A percentile compares a stretch with the other conserved stretches of the same genome.
These are phyloP conservation scores for Quillaja saponaria DNA, from an alignment of 306 rosid genomes.

Conservation along the genomic window DNA sequence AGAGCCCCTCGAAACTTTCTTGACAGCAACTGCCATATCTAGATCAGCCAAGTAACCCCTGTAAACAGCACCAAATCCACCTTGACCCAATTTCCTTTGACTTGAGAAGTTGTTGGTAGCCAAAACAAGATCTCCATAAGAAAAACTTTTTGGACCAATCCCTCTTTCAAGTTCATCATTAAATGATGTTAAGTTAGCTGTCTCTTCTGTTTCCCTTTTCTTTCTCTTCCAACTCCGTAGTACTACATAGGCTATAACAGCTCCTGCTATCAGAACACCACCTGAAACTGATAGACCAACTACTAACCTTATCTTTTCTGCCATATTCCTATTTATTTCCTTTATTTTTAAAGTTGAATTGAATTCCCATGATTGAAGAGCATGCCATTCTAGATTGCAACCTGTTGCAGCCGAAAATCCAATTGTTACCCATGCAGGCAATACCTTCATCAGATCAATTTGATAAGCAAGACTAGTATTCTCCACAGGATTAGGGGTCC, in stretches of 20 bases:
- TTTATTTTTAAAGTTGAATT: slow-evolving; percentile 31
- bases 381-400: fast-evolving
- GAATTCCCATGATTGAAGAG: slow-evolving; percentile 47
- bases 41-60: slow-evolving; percentile 39
- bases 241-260: slow-evolving; percentile 9
- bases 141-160: slow-evolving; percentile 48
- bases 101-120: slow-evolving; percentile 44
- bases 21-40: slow-evolving; percentile 38
- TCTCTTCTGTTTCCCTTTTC: not conserved
- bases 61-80: slow-evolving; percentile 57
- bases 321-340: not conserved
- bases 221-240: slow-evolving; percentile 10
- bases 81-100: slow-evolving; percentile 48
- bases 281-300: slow-evolving; percentile 23
- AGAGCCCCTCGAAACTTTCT: slow-evolving; percentile 37
- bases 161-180: slow-evolving; percentile 41
- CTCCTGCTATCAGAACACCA: slow-evolving; percentile 18
- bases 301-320: not conserved
- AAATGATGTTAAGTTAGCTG: slow-evolving; percentile 24
- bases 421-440: slow-evolving; percentile 46
- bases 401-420: slow-evolving; percentile 44
- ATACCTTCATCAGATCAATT: slow-evolving; percentile 28
- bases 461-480: slow-evolving; percentile 26
- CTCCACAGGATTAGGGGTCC: slow-evolving; percentile 17
- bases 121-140: slow-evolving; percentile 30